Conservation (phyloP, 2,329 filamentous ascomycete species). For the Neopestalotiopsis sp. region DNA sequence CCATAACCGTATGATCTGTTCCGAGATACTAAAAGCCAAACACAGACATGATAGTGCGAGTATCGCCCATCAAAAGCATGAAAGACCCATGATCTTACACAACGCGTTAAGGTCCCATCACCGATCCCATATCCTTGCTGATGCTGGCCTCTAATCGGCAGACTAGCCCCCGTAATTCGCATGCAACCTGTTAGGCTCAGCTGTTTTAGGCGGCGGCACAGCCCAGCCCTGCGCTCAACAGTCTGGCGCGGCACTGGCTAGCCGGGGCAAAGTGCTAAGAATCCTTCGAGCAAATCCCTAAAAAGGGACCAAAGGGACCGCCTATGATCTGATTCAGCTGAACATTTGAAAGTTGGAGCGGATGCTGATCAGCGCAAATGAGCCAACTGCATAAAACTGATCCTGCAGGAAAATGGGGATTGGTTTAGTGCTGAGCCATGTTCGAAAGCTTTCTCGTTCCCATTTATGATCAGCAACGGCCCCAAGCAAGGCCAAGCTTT, state of each 20-base stretch:
- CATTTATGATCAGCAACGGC: neutral
- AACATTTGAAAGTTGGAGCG: neutral
- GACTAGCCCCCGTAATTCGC: neutral
- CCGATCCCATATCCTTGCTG: neutral
- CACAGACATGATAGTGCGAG: too few species aligned
- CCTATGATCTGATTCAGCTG: constrained; percentile 7
- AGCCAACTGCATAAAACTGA: neutral
- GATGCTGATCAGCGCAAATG: constrained; percentile 1
- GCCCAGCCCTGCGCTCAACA: neutral
- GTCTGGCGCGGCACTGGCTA: constrained; percentile 4
- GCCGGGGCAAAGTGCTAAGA: constrained; percentile 4
- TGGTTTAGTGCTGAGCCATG: neutral
- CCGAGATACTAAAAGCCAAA: neutral
- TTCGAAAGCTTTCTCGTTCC: neutral
- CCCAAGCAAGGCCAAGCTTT: neutral
- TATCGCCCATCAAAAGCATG: too few species aligned
- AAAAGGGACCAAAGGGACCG: neutral
- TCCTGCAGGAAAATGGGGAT: neutral
- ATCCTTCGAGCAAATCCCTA: neutral
- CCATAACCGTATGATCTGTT: neutral
- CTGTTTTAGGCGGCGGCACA: neutral
- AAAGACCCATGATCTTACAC: neutral
- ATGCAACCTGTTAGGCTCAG: neutral
- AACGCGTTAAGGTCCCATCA: neutral
- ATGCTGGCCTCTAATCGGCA: neutral